phyloP scores from a whole-genome alignment of 495 filamentous ascomycete genomes.

The Cetradonia linearis region DNA sequence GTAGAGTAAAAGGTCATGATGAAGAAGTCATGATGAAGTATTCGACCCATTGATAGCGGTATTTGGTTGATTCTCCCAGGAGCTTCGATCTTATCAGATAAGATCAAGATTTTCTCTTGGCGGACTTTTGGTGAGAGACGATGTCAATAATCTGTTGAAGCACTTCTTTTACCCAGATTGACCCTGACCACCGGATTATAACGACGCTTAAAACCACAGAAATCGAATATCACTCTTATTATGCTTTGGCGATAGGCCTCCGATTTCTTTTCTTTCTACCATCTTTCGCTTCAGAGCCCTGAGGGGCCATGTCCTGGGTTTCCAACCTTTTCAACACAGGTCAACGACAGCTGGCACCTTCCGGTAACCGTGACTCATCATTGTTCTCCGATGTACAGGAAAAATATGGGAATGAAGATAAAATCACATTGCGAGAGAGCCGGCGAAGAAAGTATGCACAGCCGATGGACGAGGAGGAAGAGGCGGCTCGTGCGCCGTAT shows the following conservation, averaged over 20 bases:
- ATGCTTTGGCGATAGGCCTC: not conserved
- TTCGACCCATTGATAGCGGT: too few relatives aligned
- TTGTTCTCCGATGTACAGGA: constrained; percentile 9
- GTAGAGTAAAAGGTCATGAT: not conserved
- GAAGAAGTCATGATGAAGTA: too few relatives aligned
- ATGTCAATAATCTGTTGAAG: too few relatives aligned
- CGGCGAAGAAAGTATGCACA: constrained; percentile 20
- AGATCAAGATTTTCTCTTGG: constrained; percentile 6
- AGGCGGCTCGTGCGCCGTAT: constrained; percentile 50
- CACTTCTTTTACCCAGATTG: too few relatives aligned
- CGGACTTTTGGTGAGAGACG: not conserved
- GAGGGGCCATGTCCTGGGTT: constrained; percentile 22
- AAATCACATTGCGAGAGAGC: not conserved
- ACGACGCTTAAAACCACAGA: not conserved
- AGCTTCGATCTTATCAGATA: constrained; percentile 1
- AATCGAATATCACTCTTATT: not conserved
- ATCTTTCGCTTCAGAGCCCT: constrained; percentile 1
- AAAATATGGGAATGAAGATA: not conserved
- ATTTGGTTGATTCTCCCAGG: too few relatives aligned
- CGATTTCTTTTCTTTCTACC: not conserved
- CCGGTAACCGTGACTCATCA: not conserved
- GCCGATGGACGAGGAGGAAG: constrained; percentile 36
- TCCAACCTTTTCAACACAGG: constrained; percentile 16
- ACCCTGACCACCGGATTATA: not conserved
- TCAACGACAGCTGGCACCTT: constrained; percentile 7